Evolutionary conservation across 441 rosid genomes (phyloP).

Genomic region (Populus tomentosa): DNA sequence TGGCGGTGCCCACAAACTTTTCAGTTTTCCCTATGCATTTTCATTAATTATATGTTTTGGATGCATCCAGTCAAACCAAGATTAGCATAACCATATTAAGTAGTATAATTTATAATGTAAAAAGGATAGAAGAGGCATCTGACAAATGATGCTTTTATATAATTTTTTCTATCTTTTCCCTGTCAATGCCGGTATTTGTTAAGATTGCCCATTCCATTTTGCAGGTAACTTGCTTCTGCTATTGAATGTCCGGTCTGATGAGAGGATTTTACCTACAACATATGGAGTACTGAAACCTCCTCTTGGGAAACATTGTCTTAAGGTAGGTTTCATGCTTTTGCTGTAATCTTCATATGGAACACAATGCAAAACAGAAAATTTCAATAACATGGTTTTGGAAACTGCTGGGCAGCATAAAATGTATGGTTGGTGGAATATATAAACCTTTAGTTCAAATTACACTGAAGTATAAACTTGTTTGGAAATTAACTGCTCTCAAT

Average conservation of each 20-base stretch:
- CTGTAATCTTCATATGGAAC: conserved; percentile 12
- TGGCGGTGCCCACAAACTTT: not conserved
- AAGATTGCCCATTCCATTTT: conserved; percentile 18
- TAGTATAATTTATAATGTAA: not conserved
- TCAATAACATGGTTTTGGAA: not conserved
- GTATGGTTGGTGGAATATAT: not conserved
- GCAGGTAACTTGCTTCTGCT: conserved; percentile 76
- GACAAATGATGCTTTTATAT: not conserved
- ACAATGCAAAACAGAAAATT: not conserved
- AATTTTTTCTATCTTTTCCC: not conserved
- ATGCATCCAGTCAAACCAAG: not conserved
- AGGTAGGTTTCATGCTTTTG: conserved; percentile 49
- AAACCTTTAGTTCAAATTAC: not conserved
- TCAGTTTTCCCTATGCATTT: not conserved
- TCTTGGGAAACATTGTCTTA: conserved; percentile 94
- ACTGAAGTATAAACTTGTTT: not conserved
- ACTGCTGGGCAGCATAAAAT: not conserved
- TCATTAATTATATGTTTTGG: not conserved
- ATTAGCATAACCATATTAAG: not conserved
- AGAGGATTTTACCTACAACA: conserved; percentile 76
- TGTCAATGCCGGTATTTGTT: not conserved
- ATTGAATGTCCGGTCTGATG: conserved; percentile 69
- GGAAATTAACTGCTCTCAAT: conserved; percentile 7
- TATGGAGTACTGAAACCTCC: conserved; percentile 93
- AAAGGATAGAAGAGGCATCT: too few relatives aligned